A percentile compares a stretch with the other conserved stretches of the same genome.
phyloP scores from a whole-genome alignment of 2,329 filamentous ascomycete species.

The Sordariomycetes sp. region DNA sequence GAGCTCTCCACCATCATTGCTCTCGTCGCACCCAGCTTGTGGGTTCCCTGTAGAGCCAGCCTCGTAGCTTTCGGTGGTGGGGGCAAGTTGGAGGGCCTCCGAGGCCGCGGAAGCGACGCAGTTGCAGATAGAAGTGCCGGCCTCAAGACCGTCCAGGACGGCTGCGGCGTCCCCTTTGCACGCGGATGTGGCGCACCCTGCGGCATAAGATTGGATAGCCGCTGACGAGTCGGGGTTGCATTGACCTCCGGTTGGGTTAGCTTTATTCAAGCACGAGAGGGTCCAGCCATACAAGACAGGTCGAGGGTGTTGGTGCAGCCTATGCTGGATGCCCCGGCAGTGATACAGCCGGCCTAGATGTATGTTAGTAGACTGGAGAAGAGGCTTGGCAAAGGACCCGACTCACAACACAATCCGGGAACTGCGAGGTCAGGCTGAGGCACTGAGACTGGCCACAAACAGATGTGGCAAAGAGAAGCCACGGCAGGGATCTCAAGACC shows the following conservation, averaged over 20 bases:
- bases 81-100: neutral
- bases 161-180: neutral
- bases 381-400: neutral
- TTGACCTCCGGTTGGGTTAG: neutral
- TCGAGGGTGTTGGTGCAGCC: conserved; percentile 1
- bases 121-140: conserved; percentile 1
- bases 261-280: neutral
- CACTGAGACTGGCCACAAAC: neutral
- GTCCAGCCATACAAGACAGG: neutral
- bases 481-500: neutral
- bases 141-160: neutral
- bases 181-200: neutral
- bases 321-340: neutral
- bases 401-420: conserved; percentile 1
- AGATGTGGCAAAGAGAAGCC: neutral
- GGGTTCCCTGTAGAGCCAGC: neutral
- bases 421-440: conserved; percentile 1
- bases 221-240: neutral
- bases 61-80: neutral
- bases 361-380: neutral
- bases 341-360: conserved; percentile 1
- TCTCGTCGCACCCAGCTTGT: neutral
- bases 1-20: neutral
- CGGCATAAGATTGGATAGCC: neutral
- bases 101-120: neutral